Conservation (phyloP, 1,284 basidiomycete species). For the Neolentinus lepideus region DNA sequence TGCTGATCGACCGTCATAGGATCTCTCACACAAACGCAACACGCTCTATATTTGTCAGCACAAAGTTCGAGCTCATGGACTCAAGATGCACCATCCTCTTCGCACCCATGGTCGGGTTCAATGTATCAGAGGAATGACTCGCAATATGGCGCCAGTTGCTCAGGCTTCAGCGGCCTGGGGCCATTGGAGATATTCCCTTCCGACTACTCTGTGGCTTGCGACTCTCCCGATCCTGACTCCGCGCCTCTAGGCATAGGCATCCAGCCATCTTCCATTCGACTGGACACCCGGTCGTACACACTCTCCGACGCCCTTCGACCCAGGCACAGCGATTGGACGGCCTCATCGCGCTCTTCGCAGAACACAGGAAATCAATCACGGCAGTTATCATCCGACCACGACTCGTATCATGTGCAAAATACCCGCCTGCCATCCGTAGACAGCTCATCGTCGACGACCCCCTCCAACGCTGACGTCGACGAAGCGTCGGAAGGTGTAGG, state of each 20-base stretch:
- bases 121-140: not conserved
- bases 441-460: not conserved
- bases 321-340: not conserved
- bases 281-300: not conserved
- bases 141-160: not conserved
- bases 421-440: not conserved
- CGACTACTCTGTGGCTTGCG: not conserved
- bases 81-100: not conserved
- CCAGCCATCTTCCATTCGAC: not conserved
- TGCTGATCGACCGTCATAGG: not conserved
- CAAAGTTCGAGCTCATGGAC: not conserved
- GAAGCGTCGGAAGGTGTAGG: not conserved
- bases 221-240: not conserved
- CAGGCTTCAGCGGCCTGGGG: not conserved
- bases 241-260: not conserved
- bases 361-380: not conserved
- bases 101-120: not conserved
- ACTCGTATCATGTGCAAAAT: not conserved
- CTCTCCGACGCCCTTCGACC: slow-evolving; percentile 1
- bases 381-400: not conserved
- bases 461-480: not conserved
- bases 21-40: not conserved
- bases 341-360: not conserved
- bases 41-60: not conserved
- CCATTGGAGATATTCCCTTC: not conserved